Conservation (phyloP, 106 monocot species). For the Narthecium ossifragum region DNA sequence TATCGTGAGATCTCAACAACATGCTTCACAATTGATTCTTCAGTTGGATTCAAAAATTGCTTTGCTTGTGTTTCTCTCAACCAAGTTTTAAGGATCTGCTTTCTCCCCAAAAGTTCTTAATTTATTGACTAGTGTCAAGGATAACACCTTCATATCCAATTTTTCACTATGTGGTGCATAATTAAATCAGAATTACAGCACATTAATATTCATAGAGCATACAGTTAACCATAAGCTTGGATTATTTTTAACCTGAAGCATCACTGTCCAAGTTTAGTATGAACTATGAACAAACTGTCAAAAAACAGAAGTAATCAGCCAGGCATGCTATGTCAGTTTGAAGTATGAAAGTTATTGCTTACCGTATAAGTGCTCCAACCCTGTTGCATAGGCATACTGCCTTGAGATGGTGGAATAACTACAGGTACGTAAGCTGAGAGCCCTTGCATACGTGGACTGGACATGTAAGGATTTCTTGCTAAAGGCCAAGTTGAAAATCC, state of each 20-base stretch:
- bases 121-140: too few relatives aligned
- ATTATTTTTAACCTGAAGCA: background rate
- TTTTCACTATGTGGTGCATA: background rate
- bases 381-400: slow-evolving; percentile 40
- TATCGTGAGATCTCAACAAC: too few relatives aligned
- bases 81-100: too few relatives aligned
- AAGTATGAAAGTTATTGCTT: slow-evolving; percentile 9
- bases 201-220: background rate
- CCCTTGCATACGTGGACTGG: slow-evolving; percentile 35
- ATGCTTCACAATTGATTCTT: too few relatives aligned
- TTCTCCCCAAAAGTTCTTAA: too few relatives aligned
- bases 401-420: slow-evolving; percentile 41
- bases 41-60: too few relatives aligned
- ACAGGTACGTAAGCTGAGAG: slow-evolving; percentile 45
- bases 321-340: too few relatives aligned
- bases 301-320: background rate
- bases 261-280: background rate
- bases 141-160: too few relatives aligned
- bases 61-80: too few relatives aligned
- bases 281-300: background rate
- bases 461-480: slow-evolving; percentile 31
- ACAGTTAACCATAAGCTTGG: background rate
- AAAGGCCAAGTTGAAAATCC: slow-evolving; percentile 49
- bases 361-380: slow-evolving; percentile 71
- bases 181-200: background rate